phyloP scores from a whole-genome alignment of 2,329 filamentous ascomycete genomes.

The Thelonectria discophora region DNA sequence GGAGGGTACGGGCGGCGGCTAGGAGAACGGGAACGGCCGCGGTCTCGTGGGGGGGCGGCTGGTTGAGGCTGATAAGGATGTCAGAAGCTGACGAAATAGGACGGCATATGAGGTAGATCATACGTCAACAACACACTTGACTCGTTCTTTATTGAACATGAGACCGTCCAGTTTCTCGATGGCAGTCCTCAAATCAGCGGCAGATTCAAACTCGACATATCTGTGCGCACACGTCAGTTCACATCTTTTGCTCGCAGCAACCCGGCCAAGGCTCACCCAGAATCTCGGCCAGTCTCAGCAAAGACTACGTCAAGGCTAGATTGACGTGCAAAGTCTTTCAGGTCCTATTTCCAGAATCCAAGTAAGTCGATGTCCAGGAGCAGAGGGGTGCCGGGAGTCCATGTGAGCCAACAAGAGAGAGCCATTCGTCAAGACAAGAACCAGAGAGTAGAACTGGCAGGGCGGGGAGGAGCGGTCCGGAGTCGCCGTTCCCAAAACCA shows the following conservation, averaged over 20 bases:
- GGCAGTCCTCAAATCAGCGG: constrained; percentile 85
- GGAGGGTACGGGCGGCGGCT: constrained; percentile 70
- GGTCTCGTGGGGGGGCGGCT: constrained; percentile 74
- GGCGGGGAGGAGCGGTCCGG: constrained; percentile 38
- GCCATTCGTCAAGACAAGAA: constrained; percentile 52
- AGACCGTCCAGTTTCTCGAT: constrained; percentile 93
- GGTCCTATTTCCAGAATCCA: constrained; percentile 87
- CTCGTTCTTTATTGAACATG: constrained; percentile 90
- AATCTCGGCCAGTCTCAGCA: constrained; percentile 92
- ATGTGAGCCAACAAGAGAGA: constrained; percentile 49
- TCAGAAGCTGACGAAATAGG: constrained; percentile 33
- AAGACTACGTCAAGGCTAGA: constrained; percentile 98
- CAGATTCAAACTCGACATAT: constrained; percentile 97
- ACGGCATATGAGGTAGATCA: constrained; percentile 22
- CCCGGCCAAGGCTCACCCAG: constrained; percentile 71
- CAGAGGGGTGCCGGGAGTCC: constrained; percentile 45
- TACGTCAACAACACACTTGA: constrained; percentile 89
- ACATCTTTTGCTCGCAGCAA: neutral
- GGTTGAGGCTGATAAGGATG: constrained; percentile 72
- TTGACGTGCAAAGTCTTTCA: constrained; percentile 99
- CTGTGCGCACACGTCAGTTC: constrained; percentile 56
- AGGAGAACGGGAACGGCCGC: constrained; percentile 82
- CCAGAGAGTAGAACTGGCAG: constrained; percentile 40
- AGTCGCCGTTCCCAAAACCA: constrained; percentile 43
- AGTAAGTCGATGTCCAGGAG: constrained; percentile 79